Conservation (phyloP, 768 basidiomycete species). For the Tylopilus plumbeoviolaceoides region DNA sequence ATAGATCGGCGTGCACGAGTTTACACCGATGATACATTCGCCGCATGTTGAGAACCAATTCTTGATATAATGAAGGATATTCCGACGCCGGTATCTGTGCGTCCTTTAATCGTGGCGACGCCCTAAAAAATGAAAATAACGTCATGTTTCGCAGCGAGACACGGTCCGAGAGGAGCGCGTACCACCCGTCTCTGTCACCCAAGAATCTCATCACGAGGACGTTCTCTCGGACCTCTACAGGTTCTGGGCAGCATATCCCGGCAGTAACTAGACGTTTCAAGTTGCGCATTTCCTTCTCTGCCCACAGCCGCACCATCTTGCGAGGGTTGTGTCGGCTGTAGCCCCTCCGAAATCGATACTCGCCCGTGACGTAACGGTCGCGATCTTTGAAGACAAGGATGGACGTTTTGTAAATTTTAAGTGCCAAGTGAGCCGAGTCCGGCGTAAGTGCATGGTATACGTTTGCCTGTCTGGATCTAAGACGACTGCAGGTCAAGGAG, state of each 20-base stretch:
- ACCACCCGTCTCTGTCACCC: conserved; percentile 81
- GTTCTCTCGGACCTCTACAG: conserved; percentile 92
- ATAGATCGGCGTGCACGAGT: conserved; percentile 96
- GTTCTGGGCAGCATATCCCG: conserved; percentile 83
- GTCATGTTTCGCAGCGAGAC: conserved; percentile 3
- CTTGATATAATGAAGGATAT: conserved; percentile 63
- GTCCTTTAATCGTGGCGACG: conserved; percentile 92
- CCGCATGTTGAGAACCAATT: conserved; percentile 76
- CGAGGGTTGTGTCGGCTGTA: conserved; percentile 89
- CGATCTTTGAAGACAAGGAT: conserved; percentile 97
- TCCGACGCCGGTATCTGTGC: conserved; percentile 54
- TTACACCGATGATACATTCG: conserved; percentile 87
- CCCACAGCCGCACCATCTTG: conserved; percentile 99
- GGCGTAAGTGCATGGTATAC: conserved; percentile 86
- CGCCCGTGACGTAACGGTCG: conserved; percentile 94
- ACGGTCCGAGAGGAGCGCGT: conserved; percentile 22
- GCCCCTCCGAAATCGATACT: conserved; percentile 90
- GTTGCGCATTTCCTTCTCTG: conserved; percentile 99
- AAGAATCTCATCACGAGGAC: conserved; percentile 95
- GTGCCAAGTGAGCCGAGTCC: conserved; percentile 62
- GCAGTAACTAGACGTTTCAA: conserved; percentile 79
- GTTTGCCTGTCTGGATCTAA: conserved; percentile 65
- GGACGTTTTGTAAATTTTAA: conserved; percentile 98
- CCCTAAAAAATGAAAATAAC: conserved; percentile 54
- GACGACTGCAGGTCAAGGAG: background rate